Evolutionary conservation across 2,329 filamentous ascomycete genomes (phyloP).

Genomic region (Hymenoscyphus occultus): DNA sequence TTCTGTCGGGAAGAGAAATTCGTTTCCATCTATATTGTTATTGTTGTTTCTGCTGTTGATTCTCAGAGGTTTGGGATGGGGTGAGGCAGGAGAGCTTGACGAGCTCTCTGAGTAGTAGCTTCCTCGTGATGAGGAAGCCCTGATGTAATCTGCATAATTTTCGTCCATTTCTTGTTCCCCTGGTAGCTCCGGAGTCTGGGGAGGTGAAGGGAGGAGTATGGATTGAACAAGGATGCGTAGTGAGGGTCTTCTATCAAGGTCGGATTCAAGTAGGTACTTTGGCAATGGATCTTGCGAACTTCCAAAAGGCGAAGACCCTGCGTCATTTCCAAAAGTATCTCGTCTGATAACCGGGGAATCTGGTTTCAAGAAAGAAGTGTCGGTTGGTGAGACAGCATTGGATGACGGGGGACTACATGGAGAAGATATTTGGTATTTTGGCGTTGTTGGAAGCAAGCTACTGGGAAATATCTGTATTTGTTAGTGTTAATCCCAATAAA

Average conservation of each 20-base stretch:
- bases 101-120: slow-evolving; percentile 9
- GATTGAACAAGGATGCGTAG: slow-evolving; percentile 13
- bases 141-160: slow-evolving; percentile 3
- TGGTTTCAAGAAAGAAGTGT: slow-evolving; percentile 1
- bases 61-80: background rate
- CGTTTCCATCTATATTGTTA: background rate
- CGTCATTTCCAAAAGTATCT: slow-evolving; percentile 12
- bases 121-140: background rate
- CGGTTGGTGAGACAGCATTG: slow-evolving; percentile 1
- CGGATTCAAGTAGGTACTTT: background rate
- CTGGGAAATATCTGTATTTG: background rate
- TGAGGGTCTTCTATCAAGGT: slow-evolving; percentile 4
- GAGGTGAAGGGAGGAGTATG: slow-evolving; percentile 11
- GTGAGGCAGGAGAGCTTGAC: background rate
- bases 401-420: slow-evolving; percentile 1
- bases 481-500: background rate
- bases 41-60: background rate
- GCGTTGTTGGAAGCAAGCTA: background rate
- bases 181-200: slow-evolving; percentile 7
- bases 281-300: background rate
- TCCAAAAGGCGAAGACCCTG: background rate
- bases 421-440: background rate
- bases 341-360: background rate
- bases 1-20: background rate
- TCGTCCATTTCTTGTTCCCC: slow-evolving; percentile 3